Percentiles rank a stretch among this genome's conserved stretches.
These are phyloP conservation scores for Backusella macrospora DNA, from an alignment of 192 early-diverging fungal species.

Conservation along the genomic window DNA sequence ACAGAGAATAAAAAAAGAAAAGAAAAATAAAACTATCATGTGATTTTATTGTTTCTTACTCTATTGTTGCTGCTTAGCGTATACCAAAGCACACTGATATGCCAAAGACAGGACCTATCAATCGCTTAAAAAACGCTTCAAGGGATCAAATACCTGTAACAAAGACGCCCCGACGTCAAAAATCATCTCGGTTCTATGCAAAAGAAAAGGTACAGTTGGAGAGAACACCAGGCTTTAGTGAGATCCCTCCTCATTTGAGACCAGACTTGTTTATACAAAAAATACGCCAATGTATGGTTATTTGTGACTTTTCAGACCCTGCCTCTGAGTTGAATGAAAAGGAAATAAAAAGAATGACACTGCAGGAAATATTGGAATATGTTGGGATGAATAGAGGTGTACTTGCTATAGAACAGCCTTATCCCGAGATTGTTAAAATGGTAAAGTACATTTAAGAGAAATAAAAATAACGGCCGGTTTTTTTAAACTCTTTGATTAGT, in stretches of 20 bases:
- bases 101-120: slow-evolving; percentile 42
- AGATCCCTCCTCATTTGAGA: slow-evolving; percentile 78
- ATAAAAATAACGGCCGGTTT: neutral
- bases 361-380: slow-evolving; percentile 92
- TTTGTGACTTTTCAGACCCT: slow-evolving; percentile 95
- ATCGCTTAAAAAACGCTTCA: slow-evolving; percentile 57
- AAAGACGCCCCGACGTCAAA: slow-evolving; percentile 80
- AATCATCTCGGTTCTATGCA: slow-evolving; percentile 86
- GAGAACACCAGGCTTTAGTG: slow-evolving; percentile 72
- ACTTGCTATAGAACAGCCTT: slow-evolving; percentile 79
- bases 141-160: slow-evolving; percentile 76
- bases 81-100: slow-evolving; percentile 21
- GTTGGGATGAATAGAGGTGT: slow-evolving; percentile 86
- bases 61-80: neutral
- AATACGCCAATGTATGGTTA: slow-evolving; percentile 85
- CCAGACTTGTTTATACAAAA: slow-evolving; percentile 90
- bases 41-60: neutral
- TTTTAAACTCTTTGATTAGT: slow-evolving; percentile 51
- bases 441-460: slow-evolving; percentile 49
- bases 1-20: too few species aligned
- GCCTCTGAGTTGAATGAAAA: slow-evolving; percentile 88
- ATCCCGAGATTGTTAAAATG: slow-evolving; percentile 94
- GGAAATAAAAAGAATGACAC: slow-evolving; percentile 91
- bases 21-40: neutral
- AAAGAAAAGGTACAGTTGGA: slow-evolving; percentile 84